Evolutionary conservation across 1,284 basidiomycete species (phyloP), one percentile per base, ranked within the genome.

Genomic region (Fomitopsis pinicola): DNA sequence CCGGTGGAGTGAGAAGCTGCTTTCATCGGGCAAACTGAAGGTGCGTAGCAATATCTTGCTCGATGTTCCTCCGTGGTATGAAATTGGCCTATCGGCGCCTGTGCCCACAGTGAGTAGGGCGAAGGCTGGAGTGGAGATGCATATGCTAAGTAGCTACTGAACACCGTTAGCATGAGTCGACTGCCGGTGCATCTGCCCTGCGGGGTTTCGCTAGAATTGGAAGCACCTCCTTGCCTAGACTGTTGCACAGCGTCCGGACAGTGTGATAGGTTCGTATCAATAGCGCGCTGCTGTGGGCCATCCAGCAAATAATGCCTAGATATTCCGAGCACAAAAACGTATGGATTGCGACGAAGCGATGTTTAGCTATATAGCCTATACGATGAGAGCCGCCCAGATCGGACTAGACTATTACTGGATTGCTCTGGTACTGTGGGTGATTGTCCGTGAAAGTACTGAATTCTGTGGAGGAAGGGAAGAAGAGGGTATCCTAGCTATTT

Each of bases 401-500:
- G 52, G 52, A 54, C 52, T 54, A 26, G 35, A 17, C 19, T 54
- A 54, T 22, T 40, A 38, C 52, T 54, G 36, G 52, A 54, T 26
- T 38, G 36, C 35, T 54, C 52, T 54, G n/a, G 52, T 36, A 26
- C 35, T 28, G 19, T 38, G 35, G 48, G n/a, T 38, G 7, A 53
- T 36, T 38, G 36, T 54, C 35, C n/a, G 9, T 54, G 17, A 38
- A 54, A 54, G 10, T 19, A 54, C 36, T 38, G n/a, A 9, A 8
- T 33, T 22, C 28, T 22, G 28, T 33, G 5, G 17, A 17, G 12
- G 46, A 48, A 48, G 9, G 2, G 52, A 30, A 53, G 36, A 17
- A 53, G 2, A 46, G 19, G 46, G 58, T 35, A 53, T 42, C 35
- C 36, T 55, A 28, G 58, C 58, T 59, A 59, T 59, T 45, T 19